Evolutionary conservation across 306 rosid genomes (phyloP).

Genomic region (apple (Malus domestica)): ASM211411v1 NC_041805.1:9780001-9780500

Average conservation of each 20-base stretch:
- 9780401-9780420: constrained; percentile 81
- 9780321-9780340: neutral
- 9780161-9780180: constrained; percentile 77
- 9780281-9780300: neutral
- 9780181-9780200: constrained; percentile 85
- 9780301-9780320: neutral
- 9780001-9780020: constrained; percentile 1
- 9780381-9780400: constrained; percentile 83
- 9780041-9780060: constrained; percentile 99
- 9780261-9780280: constrained; percentile 3
- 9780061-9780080: constrained; percentile 90
- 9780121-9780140: constrained; percentile 84
- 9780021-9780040: constrained; percentile 68
- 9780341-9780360: constrained; percentile 58
- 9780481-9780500: neutral
- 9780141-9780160: constrained; percentile 92
- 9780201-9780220: constrained; percentile 60
- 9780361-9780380: constrained; percentile 98
- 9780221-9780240: constrained; percentile 3
- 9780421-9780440: constrained; percentile 98
- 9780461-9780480: constrained; percentile 16
- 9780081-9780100: constrained; percentile 90
- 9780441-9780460: constrained; percentile 82
- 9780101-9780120: constrained; percentile 87
- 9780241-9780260: neutral